These are phyloP conservation scores for Ophidiomyces ophidiicola DNA, from an alignment of 2,329 filamentous ascomycete species.

Conservation along the genomic window DNA sequence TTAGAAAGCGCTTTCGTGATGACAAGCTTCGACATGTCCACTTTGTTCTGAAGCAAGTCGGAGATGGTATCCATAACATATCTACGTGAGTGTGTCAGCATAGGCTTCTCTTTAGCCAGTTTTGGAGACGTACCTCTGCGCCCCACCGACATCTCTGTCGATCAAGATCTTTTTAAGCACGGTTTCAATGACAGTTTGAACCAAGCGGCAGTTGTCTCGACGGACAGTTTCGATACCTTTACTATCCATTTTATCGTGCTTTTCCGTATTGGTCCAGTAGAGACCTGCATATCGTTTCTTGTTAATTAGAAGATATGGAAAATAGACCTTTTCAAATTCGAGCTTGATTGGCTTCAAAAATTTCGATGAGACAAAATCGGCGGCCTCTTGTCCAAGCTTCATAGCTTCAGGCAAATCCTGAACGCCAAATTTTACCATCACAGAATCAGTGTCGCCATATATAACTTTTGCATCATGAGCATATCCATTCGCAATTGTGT, in stretches of 20 bases:
- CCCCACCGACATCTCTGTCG: constrained; percentile 76
- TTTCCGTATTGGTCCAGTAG: constrained; percentile 88
- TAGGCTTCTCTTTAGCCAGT: neutral
- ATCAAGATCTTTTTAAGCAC: constrained; percentile 92
- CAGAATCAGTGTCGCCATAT: constrained; percentile 97
- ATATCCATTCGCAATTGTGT: constrained; percentile 89
- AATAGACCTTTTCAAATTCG: constrained; percentile 99
- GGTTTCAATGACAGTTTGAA: constrained; percentile 95
- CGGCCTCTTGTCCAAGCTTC: constrained; percentile 89
- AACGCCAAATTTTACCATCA: constrained; percentile 98
- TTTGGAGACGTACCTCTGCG: constrained; percentile 66
- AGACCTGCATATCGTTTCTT: constrained; percentile 98
- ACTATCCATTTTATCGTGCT: constrained; percentile 99
- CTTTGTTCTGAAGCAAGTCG: constrained; percentile 88
- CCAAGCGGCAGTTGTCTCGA: constrained; percentile 87
- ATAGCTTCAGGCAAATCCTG: constrained; percentile 77
- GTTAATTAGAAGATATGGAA: constrained; percentile 95
- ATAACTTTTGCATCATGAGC: constrained; percentile 91
- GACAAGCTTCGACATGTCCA: constrained; percentile 98
- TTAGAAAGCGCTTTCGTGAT: constrained; percentile 97
- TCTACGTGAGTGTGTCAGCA: constrained; percentile 41
- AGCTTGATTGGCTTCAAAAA: constrained; percentile 97
- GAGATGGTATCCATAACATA: constrained; percentile 96
- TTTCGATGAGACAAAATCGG: constrained; percentile 74
- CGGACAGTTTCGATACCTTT: constrained; percentile 98